Evolutionary conservation across 225 moss, liverwort and hornwort species (phyloP), one percentile per base, ranked within the genome.

Genomic region (Physcomitrium patens): DNA sequence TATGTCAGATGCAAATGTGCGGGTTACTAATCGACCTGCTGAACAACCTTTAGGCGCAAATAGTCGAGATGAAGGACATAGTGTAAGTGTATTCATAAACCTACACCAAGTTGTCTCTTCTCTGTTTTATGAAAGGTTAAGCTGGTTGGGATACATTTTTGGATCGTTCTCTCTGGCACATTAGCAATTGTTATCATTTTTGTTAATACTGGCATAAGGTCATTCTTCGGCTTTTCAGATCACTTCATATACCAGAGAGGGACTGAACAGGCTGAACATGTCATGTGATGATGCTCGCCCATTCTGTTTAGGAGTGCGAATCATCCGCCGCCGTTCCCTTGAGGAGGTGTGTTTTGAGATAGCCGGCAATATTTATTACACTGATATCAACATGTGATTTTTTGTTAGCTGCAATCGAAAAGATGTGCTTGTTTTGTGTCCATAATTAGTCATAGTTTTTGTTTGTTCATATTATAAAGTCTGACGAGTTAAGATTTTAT

Each of bases 11-110:
- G 83, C 76, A 67, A 59, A 85, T 58, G 92, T 96, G 67, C 92
- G 94, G 73, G 96, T 96, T 53, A 96, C 94, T 3, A 96, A 96
- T 81, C 87, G 96, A 80, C 96, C 96, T 66, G 92, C 91, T 69
- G 91, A 89, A 59, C 96, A 96, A 77, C 83, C 88, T 19, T 85
- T 96, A 20, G 96, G 96, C 83, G 91, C 89, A 69, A 96, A 96
- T 76, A 94, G 96, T 59, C 96, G 96, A 42, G 96, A 96, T 67
- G 96, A 96, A 84, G 96, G 91, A 37, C 94, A 92, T 73, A 85
- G 91, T 77, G 96, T 96, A 87, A 65, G 90, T 60, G 46, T 69
- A 42, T 28, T 65, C 7, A 31, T 64, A n/a, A 60, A 63, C 22
- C 23, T 24, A 65, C 69, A 44, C 61, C 27, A 41, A 47, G 17